phyloP scores from a whole-genome alignment of 23 red algal species.

The Cyanidiococcus yangmingshanensis region DNA sequence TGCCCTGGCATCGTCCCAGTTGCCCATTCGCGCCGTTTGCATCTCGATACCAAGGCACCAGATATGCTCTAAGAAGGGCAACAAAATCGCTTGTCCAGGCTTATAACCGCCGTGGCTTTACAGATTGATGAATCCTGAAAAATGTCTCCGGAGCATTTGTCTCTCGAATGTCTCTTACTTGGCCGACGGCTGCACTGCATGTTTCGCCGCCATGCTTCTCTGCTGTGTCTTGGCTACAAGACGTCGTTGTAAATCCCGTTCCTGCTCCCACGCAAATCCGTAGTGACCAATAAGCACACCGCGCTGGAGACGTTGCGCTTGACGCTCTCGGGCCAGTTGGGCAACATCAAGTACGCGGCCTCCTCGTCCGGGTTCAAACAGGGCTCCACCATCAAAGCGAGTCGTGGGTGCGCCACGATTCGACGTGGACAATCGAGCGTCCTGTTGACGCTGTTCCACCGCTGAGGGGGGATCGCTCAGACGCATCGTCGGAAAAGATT shows the following conservation, averaged over 20 bases:
- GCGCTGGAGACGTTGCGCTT: not conserved
- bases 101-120: too few species aligned
- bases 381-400: not conserved
- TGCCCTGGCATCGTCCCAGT: too few species aligned
- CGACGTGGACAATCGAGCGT: not conserved
- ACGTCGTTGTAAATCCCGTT: not conserved
- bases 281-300: not conserved
- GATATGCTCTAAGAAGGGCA: too few species aligned
- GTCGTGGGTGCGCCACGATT: not conserved
- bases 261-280: constrained; percentile 6
- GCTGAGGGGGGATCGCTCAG: too few species aligned
- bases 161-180: not conserved
- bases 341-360: not conserved
- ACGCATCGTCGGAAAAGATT: too few species aligned
- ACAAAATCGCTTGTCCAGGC: too few species aligned
- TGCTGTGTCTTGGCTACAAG: not conserved
- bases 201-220: not conserved
- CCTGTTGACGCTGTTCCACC: not conserved
- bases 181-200: not conserved
- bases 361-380: not conserved
- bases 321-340: not conserved
- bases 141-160: not conserved
- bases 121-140: too few species aligned
- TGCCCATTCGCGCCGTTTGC: too few species aligned
- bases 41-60: too few species aligned